phyloP scores from a whole-genome alignment of 2,329 filamentous ascomycete species.

The Venturia effusa region DNA sequence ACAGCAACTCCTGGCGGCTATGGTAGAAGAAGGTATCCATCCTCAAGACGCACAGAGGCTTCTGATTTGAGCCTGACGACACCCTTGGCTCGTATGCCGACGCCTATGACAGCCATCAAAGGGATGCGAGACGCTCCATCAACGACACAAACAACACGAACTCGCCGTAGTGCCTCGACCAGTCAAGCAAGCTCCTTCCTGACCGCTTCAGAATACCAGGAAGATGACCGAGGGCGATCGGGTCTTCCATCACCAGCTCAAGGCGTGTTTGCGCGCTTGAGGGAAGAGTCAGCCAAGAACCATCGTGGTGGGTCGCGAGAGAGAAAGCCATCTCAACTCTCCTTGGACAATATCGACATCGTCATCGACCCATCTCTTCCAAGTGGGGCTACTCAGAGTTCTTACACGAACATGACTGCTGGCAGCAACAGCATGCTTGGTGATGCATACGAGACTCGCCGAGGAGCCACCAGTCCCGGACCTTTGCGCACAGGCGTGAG shows the following conservation, averaged over 20 bases:
- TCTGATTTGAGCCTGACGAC: constrained; percentile 11
- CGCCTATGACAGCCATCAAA: constrained; percentile 14
- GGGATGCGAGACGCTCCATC: constrained; percentile 4
- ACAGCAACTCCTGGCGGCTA: constrained; percentile 51
- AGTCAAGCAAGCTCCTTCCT: constrained; percentile 10
- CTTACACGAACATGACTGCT: constrained; percentile 32
- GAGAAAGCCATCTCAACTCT: constrained; percentile 65
- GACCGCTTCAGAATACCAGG: not conserved
- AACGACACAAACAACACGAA: not conserved
- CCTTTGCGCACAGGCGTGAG: constrained; percentile 21
- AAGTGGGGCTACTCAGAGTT: constrained; percentile 30
- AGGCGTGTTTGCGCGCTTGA: constrained; percentile 48
- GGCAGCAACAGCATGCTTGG: constrained; percentile 2
- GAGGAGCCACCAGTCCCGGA: constrained; percentile 21
- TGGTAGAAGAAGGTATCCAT: constrained; percentile 54
- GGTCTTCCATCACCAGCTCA: constrained; percentile 10
- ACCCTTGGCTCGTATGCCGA: not conserved
- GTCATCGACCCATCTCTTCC: constrained; percentile 18
- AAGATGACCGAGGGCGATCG: constrained; percentile 4
- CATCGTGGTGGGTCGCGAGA: constrained; percentile 62
- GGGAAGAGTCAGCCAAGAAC: constrained; percentile 48
- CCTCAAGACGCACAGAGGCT: constrained; percentile 22
- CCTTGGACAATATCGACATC: constrained; percentile 34
- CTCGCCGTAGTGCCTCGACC: constrained; percentile 8
- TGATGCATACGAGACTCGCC: constrained; percentile 16